phyloP scores from a whole-genome alignment of 768 basidiomycete genomes.

The Coprinopsis cinerea region DNA sequence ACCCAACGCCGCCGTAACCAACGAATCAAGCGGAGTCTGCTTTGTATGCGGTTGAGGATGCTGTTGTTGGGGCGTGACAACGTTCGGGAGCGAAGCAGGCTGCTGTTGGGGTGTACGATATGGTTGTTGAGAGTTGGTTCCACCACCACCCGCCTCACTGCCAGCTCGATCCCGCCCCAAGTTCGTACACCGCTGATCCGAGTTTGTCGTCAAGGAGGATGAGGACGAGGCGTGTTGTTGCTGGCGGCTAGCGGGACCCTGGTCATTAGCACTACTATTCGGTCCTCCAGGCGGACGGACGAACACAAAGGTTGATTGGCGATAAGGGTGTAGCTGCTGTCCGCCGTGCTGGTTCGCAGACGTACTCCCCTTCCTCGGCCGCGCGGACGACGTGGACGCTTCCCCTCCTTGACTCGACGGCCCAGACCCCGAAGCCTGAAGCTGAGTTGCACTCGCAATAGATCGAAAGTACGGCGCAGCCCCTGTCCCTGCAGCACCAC shows the following conservation, averaged over 20 bases:
- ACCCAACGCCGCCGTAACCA: slow-evolving; percentile 54
- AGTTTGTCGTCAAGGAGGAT: too few species aligned
- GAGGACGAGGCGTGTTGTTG: too few species aligned
- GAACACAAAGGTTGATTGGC: slow-evolving; percentile 21
- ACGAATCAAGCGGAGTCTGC: slow-evolving; percentile 48
- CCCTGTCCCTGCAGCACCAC: background rate
- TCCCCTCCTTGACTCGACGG: slow-evolving; percentile 15
- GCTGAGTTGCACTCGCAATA: slow-evolving; percentile 13
- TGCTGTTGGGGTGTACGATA: slow-evolving; percentile 8
- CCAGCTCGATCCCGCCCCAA: too few species aligned
- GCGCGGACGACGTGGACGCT: too few species aligned
- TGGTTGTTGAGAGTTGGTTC: background rate
- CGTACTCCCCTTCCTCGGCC: background rate
- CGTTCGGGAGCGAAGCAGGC: background rate
- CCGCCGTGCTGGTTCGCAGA: background rate
- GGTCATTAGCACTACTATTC: too few species aligned
- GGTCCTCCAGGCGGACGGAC: slow-evolving; percentile 19
- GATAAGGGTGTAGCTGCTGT: background rate
- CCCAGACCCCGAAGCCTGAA: slow-evolving; percentile 11
- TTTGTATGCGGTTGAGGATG: slow-evolving; percentile 12
- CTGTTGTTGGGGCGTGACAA: slow-evolving; percentile 6
- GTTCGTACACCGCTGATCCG: too few species aligned
- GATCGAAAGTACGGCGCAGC: slow-evolving; percentile 22
- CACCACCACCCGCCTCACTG: too few species aligned
- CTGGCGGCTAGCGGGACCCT: too few species aligned